Conservation (phyloP, 345 rosid genomes). For the Salix exigua region DNA sequence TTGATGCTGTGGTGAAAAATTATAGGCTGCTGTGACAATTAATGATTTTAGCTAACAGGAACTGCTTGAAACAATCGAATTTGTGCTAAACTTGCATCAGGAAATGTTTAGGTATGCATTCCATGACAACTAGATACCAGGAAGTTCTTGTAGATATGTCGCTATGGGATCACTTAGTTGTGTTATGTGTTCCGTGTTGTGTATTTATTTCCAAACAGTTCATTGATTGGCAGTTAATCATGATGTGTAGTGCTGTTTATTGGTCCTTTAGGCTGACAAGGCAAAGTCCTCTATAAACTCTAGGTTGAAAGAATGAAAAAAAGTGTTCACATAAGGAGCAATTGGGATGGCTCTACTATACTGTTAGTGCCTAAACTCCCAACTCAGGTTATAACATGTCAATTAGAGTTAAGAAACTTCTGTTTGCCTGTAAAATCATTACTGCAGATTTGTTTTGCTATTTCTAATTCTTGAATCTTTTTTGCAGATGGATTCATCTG, state of each 20-base stretch:
- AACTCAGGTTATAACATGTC: background rate
- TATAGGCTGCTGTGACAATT: background rate
- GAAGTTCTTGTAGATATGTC: background rate
- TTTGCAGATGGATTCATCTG: conserved; percentile 64
- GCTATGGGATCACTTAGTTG: background rate
- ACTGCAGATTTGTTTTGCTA: background rate
- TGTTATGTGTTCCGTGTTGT: background rate
- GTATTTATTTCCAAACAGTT: background rate
- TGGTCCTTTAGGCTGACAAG: background rate
- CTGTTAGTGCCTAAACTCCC: background rate
- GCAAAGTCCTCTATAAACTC: background rate
- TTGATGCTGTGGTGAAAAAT: background rate
- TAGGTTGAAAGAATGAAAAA: background rate
- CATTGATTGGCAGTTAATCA: background rate
- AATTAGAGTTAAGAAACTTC: background rate
- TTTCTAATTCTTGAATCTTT: conserved; percentile 17
- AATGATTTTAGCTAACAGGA: background rate
- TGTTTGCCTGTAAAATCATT: background rate
- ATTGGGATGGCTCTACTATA: background rate
- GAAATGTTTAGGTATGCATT: background rate
- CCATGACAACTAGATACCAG: background rate
- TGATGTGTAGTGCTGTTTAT: background rate
- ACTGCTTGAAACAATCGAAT: background rate
- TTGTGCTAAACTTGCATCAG: background rate
- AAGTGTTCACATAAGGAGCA: background rate